Conservation (phyloP, 73 alveolate genomes). For the Symbiodinium pilosum region DNA sequence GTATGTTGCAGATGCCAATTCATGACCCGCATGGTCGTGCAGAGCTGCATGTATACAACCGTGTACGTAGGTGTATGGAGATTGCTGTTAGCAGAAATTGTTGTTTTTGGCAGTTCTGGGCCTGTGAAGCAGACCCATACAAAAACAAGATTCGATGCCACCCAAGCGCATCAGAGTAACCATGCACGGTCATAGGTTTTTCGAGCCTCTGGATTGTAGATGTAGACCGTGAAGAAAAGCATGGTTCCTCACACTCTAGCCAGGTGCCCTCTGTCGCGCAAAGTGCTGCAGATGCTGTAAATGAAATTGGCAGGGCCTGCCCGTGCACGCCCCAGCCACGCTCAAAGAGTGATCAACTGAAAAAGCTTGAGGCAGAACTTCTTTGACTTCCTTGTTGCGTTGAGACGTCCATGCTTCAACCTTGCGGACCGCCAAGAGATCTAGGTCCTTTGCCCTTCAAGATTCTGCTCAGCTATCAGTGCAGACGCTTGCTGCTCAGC, state of each 20-base stretch:
- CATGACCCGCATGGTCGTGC: constrained; percentile 26
- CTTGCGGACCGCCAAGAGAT: too few relatives aligned
- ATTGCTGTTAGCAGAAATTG: not conserved
- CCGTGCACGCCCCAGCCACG: too few relatives aligned
- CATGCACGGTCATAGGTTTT: not conserved
- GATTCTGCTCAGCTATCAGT: too few relatives aligned
- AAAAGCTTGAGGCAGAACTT: too few relatives aligned
- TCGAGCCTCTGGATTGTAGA: not conserved
- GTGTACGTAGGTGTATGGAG: not conserved
- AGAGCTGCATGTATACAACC: constrained; percentile 7
- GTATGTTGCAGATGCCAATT: not conserved
- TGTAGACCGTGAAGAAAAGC: not conserved
- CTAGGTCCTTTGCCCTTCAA: too few relatives aligned
- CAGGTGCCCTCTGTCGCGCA: not conserved
- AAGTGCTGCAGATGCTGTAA: constrained; percentile 20
- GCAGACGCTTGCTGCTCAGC: too few relatives aligned
- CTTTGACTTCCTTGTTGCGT: too few relatives aligned
- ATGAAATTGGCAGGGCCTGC: not conserved
- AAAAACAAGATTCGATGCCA: not conserved
- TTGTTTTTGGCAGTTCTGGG: not conserved
- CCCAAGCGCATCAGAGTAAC: constrained; percentile 14
- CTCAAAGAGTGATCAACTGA: too few relatives aligned
- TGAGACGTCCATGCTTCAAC: too few relatives aligned
- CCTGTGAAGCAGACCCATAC: not conserved
- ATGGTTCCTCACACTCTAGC: not conserved